Base-by-base conservation (phyloP, 768 basidiomycete genomes). In the Psilocybe cubensis region DNA sequence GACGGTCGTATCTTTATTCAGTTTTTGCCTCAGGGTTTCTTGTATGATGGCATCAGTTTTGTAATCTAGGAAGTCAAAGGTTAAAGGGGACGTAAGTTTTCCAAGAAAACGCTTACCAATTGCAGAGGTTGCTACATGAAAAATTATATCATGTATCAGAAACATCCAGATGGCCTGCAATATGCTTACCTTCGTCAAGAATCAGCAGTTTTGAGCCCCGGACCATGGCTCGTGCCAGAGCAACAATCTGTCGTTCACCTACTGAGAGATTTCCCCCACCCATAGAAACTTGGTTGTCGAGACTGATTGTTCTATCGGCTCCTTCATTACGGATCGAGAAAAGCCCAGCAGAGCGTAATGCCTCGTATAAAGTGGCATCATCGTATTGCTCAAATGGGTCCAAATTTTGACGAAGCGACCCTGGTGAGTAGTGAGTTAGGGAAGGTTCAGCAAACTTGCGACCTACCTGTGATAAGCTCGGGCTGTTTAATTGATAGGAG, bases 201-300 rank as follows among this genome's bases (percentile, higher is more conserved):
- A 88, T 82, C 35, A 88, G 77, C 21, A 88, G 74, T 45, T 83
- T 79, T 69, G 81, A 86, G 45, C 81, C 76, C 24, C 83, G 76
- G 5, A 87, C 73, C 55, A 87, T 77, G 3, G 87, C 87, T 29
- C 86, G 74, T 8, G 86, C 86, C 67, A 88, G 76, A 9, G 86
- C 85, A 55, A 88, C 79, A 41, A 88, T 79, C 61, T 93, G 90
- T 10, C 89, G 71, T 66, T 92, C 88, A 14, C 91, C 91, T 47
- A 88, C 83, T 3, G 87, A 89, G 61, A 91, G 83, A 67, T 91
- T 92, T 17, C 79, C 69, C 3, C 90, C 90, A 3, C 88, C 88
- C 1, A 72, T 74, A 18, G 76, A 63, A 25, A 83, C 72, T 17
- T 64, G 57, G 27, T 72, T 79, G 35, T 83, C 80, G 18, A 84